Base-by-base conservation (phyloP, 1,139 yeast genomes). In the Suhomyces panamericanus region DNA sequence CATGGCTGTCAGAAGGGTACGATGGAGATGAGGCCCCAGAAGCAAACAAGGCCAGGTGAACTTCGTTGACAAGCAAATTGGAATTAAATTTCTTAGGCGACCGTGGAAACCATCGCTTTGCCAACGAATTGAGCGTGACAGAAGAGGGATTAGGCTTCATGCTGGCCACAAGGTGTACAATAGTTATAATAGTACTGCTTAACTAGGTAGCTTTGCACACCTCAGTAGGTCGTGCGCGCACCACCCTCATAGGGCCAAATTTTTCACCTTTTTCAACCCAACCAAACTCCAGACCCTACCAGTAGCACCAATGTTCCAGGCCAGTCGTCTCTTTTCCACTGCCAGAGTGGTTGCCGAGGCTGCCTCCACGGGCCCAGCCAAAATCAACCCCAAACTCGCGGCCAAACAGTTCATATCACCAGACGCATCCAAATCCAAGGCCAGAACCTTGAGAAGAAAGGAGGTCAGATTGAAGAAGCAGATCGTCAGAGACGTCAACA, bases 401-500 rank as follows among this genome's bases (percentile, higher is more conserved):
- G 66, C 73, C 38, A 65, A 62, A 46, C 71, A 66, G 48, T 57
- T 66, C 38, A 54, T 59, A 34, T 62, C 68, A 2, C 51, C 52
- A 20, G 54, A 50, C 35, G 56, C 60, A 27, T 52, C 70, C 44
- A 60, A 63, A 45, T 64, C 73, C 36, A 70, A 68, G 49, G 61
- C 66, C 24, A 64, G 62, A 51, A 60, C 69, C 37, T 62, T 73
- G 42, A 69, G 68, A 54, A 66, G 73, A 54, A 73, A 60, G 52
- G 78, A 74, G 52, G 60, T 60, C 43, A 66, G 75, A 55, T 60
- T 73, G 53, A 73, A 70, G 61, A 67, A 70, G 44, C 76, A 70
- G 52, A 71, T 74, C 48, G 59, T 68, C 46, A 64, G 77, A 50
- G 79, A 74, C 50, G 75, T 74, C 45, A 74, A 74, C 55, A 73